phyloP scores from a whole-genome alignment of 345 rosid species.

The Triadica sebifera region DNA sequence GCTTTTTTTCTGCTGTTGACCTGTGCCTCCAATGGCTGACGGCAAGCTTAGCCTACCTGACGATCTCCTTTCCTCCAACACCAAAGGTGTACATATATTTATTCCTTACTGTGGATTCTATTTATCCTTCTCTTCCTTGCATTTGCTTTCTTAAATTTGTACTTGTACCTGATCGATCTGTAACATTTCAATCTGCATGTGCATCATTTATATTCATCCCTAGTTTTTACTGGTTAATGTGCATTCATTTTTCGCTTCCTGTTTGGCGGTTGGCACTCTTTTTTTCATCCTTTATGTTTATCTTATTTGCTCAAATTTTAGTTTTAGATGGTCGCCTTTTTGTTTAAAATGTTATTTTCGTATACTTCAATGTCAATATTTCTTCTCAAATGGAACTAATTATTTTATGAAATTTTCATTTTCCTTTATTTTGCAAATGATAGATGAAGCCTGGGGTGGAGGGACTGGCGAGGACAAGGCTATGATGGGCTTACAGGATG shows the following conservation, averaged over 20 bases:
- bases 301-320: too few species aligned
- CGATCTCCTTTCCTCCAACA: conserved; percentile 1
- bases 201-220: not conserved
- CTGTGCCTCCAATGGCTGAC: too few species aligned
- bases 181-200: not conserved
- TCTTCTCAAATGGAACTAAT: not conserved
- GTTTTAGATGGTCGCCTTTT: too few species aligned
- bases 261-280: not conserved
- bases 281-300: not conserved
- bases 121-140: not conserved
- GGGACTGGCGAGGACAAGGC: conserved; percentile 43
- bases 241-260: not conserved
- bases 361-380: not conserved
- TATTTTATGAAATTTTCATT: not conserved
- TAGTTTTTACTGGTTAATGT: not conserved
- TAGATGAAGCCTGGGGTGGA: conserved; percentile 21
- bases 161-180: not conserved
- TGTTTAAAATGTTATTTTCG: too few species aligned
- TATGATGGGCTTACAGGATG: conserved; percentile 49
- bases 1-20: too few species aligned
- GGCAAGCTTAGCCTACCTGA: too few species aligned
- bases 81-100: conserved; percentile 35
- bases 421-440: not conserved
- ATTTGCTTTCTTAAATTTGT: not conserved
- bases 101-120: too few species aligned